These are phyloP conservation scores for Ampelocalamus luodianensis DNA, from an alignment of 176 grass and related monocot genomes.

Conservation along the genomic window DNA sequence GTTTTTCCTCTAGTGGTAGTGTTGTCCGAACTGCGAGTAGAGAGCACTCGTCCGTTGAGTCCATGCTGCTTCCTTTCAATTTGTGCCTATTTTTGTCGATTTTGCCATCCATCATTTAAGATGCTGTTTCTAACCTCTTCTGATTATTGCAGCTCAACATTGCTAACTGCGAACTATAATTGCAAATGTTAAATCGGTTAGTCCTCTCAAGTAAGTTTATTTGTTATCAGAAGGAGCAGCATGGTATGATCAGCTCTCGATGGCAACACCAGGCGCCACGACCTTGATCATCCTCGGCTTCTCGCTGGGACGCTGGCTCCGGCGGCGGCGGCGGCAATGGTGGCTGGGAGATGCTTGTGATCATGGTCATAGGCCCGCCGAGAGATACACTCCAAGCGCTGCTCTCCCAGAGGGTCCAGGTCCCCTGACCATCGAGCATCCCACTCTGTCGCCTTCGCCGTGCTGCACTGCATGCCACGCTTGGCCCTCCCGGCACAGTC, in stretches of 20 bases:
- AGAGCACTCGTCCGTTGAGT: too few species aligned
- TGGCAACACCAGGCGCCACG: slow-evolving; percentile 33
- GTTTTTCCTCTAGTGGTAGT: not conserved
- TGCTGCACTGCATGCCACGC: slow-evolving; percentile 30
- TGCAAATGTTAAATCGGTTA: not conserved
- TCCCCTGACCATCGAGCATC: not conserved
- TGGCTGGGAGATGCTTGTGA: slow-evolving; percentile 8
- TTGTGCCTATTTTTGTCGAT: too few species aligned
- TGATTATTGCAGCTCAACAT: not conserved
- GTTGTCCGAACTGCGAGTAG: not conserved
- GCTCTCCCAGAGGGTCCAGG: slow-evolving; percentile 40
- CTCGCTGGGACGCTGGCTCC: slow-evolving; percentile 44
- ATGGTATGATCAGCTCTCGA: slow-evolving; percentile 37
- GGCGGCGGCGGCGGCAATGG: not conserved
- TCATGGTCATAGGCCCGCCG: slow-evolving; percentile 39
- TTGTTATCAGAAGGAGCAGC: slow-evolving; percentile 25
- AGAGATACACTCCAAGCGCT: slow-evolving; percentile 60
- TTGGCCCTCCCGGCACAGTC: not conserved
- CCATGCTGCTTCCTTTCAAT: too few species aligned
- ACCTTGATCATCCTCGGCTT: slow-evolving; percentile 44
- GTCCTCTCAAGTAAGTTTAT: slow-evolving; percentile 9
- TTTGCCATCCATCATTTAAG: not conserved
- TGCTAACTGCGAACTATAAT: not conserved
- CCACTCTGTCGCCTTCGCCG: slow-evolving; percentile 63
- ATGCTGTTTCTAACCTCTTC: not conserved